These are phyloP conservation scores for Rhizophagus prolifer DNA, from an alignment of 192 early-diverging fungal species.

Conservation along the genomic window DNA sequence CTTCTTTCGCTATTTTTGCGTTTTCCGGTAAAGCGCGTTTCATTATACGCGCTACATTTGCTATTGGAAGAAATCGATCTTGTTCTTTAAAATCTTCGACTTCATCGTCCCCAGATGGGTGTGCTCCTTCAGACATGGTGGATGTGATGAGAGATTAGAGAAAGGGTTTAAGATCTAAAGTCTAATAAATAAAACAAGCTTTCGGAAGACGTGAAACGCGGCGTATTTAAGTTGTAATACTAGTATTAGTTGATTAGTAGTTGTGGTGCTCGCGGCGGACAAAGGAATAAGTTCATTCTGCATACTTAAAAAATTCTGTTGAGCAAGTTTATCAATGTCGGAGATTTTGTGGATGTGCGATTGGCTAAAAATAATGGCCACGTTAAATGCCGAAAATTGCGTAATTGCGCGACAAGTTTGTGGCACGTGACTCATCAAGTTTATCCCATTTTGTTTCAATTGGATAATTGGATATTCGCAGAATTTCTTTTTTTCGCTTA, in stretches of 20 bases:
- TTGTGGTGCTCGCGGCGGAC: neutral
- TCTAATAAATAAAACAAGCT: neutral
- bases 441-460: too few relatives aligned
- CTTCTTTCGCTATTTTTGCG: conserved; percentile 98
- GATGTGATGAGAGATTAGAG: neutral
- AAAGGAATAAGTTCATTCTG: neutral
- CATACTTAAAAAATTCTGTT: neutral
- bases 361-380: neutral
- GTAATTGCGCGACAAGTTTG: too few relatives aligned
- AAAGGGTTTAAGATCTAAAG: neutral
- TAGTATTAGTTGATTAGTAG: neutral
- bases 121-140: conserved; percentile 42
- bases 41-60: conserved; percentile 97
- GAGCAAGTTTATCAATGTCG: neutral
- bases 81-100: conserved; percentile 86
- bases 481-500: too few relatives aligned
- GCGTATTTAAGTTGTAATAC: neutral
- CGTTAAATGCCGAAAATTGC: neutral
- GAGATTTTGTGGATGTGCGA: neutral
- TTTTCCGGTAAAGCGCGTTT: conserved; percentile 95
- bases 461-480: too few relatives aligned
- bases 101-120: conserved; percentile 51
- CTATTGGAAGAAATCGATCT: conserved; percentile 95
- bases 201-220: neutral
- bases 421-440: too few relatives aligned